These are phyloP conservation scores for Geotrichum bryndzae DNA, from an alignment of 1,139 yeast species.

Conservation along the genomic window DNA sequence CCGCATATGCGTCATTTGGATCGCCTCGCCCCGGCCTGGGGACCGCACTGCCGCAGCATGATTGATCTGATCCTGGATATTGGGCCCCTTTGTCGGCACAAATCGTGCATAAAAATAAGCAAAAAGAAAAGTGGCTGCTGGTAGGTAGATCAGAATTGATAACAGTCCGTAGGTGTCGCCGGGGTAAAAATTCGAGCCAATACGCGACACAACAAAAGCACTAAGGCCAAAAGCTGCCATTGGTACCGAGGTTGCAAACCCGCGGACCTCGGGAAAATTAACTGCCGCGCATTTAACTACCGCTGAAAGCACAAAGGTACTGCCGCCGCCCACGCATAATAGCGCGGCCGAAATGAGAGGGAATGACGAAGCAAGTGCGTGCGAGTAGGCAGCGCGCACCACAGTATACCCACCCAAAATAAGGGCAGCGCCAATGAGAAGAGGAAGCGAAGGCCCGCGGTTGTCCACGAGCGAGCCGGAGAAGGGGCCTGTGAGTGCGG, in stretches of 20 bases:
- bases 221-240: constrained; percentile 36
- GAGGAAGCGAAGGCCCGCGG: constrained; percentile 44
- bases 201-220: constrained; percentile 33
- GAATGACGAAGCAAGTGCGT: constrained; percentile 19
- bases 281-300: constrained; percentile 35
- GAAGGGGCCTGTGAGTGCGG: constrained; percentile 49
- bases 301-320: constrained; percentile 32
- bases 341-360: constrained; percentile 26
- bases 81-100: not conserved
- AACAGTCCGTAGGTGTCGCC: constrained; percentile 33
- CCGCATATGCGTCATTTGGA: not conserved
- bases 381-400: constrained; percentile 25
- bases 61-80: not conserved
- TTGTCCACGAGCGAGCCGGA: constrained; percentile 53
- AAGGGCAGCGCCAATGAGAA: constrained; percentile 32
- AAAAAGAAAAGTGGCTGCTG: constrained; percentile 27
- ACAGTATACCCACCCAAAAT: constrained; percentile 27
- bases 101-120: constrained; percentile 30
- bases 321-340: constrained; percentile 31
- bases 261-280: constrained; percentile 32
- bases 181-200: constrained; percentile 29
- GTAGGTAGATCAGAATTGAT: constrained; percentile 26
- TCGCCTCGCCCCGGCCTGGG: not conserved
- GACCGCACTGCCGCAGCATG: not conserved
- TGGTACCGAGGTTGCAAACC: constrained; percentile 36